phyloP scores from a whole-genome alignment of 1,284 basidiomycete species.

The Cutaneotrichosporon spelunceum region DNA sequence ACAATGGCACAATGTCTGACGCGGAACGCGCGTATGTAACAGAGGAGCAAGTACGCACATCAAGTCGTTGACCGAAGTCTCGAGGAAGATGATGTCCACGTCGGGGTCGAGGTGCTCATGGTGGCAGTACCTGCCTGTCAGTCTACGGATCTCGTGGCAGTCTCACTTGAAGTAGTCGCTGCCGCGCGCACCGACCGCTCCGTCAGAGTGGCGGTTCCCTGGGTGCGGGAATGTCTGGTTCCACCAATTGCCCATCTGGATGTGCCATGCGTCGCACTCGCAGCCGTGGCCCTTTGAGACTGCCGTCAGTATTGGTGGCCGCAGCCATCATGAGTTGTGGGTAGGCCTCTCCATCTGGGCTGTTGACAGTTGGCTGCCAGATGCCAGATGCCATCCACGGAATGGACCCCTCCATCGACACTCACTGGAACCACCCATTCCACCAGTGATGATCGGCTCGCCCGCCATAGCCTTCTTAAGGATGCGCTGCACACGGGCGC shows the following conservation, averaged over 20 bases:
- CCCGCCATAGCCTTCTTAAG: constrained; percentile 80
- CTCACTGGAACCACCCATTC: constrained; percentile 70
- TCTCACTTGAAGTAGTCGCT: constrained; percentile 13
- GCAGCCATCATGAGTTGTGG: too few relatives aligned
- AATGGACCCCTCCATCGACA: too few relatives aligned
- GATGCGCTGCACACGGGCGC: constrained; percentile 75
- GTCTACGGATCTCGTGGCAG: background rate
- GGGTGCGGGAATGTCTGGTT: constrained; percentile 90
- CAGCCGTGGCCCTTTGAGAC: constrained; percentile 11
- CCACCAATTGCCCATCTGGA: constrained; percentile 81
- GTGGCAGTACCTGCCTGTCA: constrained; percentile 11
- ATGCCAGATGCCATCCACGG: too few relatives aligned
- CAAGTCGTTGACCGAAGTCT: constrained; percentile 8
- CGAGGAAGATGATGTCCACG: constrained; percentile 7
- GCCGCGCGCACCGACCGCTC: constrained; percentile 5
- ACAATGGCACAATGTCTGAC: background rate
- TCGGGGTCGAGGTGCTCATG: constrained; percentile 5
- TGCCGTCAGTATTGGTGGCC: background rate
- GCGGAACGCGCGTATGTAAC: too few relatives aligned
- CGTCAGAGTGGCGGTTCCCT: background rate
- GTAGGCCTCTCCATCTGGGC: too few relatives aligned
- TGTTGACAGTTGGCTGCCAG: too few relatives aligned
- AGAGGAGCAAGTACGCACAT: constrained; percentile 8
- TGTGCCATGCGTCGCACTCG: constrained; percentile 2
- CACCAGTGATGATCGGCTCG: constrained; percentile 81